Conservation (phyloP, 768 basidiomycete genomes). For the Pholiota conissans region DNA sequence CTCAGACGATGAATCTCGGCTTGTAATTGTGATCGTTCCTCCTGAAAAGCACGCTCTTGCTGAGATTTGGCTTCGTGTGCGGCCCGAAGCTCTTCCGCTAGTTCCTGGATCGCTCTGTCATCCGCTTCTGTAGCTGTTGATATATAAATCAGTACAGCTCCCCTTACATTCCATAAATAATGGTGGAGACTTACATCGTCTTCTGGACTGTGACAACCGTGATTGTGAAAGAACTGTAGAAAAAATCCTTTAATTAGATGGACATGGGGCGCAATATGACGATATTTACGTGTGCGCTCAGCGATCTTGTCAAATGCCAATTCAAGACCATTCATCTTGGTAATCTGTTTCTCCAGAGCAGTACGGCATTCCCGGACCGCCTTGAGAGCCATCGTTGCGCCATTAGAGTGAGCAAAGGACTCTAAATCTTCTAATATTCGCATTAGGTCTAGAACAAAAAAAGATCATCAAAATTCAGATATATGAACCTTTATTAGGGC, state of each 20-base stretch:
- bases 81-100: conserved; percentile 64
- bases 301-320: conserved; percentile 83
- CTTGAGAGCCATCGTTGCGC: conserved; percentile 44
- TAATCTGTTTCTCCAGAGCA: conserved; percentile 67
- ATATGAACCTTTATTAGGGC: neutral
- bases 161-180: neutral
- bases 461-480: conserved; percentile 12
- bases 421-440: conserved; percentile 67
- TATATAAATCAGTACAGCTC: conserved; percentile 3
- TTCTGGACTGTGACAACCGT: conserved; percentile 62
- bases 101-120: conserved; percentile 71
- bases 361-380: conserved; percentile 64
- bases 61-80: conserved; percentile 55
- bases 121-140: conserved; percentile 69
- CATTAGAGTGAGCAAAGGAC: conserved; percentile 44
- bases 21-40: conserved; percentile 56
- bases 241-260: conserved; percentile 5
- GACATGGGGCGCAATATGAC: neutral
- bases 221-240: conserved; percentile 73
- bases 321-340: conserved; percentile 79
- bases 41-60: conserved; percentile 58
- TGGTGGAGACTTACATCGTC: conserved; percentile 58
- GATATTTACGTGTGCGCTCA: conserved; percentile 72
- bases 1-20: conserved; percentile 58
- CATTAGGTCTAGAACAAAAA: conserved; percentile 48